A percentile compares a stretch with the other conserved stretches of the same genome.
phyloP scores from a whole-genome alignment of 768 basidiomycete species.

The Mrakia hoshinonis region DNA sequence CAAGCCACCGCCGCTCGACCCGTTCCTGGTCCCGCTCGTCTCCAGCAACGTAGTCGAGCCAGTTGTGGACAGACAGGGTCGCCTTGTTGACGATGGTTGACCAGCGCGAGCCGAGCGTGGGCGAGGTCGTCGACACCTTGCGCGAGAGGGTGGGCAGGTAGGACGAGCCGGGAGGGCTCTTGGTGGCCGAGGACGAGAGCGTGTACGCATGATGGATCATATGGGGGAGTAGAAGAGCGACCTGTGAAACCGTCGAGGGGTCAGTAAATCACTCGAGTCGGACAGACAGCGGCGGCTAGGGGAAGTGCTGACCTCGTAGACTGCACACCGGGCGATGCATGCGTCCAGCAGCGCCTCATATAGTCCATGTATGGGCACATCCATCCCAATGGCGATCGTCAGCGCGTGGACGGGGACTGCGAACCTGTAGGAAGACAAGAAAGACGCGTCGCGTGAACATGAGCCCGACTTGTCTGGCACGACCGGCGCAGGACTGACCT shows the following conservation, averaged over 20 bases:
- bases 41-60: slow-evolving; percentile 6
- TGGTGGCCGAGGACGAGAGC: not conserved
- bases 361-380: slow-evolving; percentile 17
- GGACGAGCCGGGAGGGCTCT: not conserved
- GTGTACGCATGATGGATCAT: slow-evolving; percentile 21
- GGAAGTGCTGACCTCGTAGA: slow-evolving; percentile 15
- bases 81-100: not conserved
- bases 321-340: slow-evolving; percentile 9
- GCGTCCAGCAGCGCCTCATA: slow-evolving; percentile 19
- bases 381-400: slow-evolving; percentile 6
- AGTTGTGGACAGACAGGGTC: not conserved
- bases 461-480: not conserved
- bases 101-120: not conserved
- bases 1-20: slow-evolving; percentile 10
- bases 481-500: slow-evolving; percentile 6
- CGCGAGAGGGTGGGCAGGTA: slow-evolving; percentile 21
- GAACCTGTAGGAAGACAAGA: not conserved
- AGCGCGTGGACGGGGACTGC: slow-evolving; percentile 20
- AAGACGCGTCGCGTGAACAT: no score
- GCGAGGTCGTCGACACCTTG: not conserved
- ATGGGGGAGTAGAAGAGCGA: slow-evolving; percentile 18
- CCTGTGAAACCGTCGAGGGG: not conserved
- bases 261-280: not conserved
- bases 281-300: not conserved
- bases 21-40: not conserved